Evolutionary conservation across 331 rosid genomes (phyloP).

Genomic region (Erythrophleum ivorense): DNA sequence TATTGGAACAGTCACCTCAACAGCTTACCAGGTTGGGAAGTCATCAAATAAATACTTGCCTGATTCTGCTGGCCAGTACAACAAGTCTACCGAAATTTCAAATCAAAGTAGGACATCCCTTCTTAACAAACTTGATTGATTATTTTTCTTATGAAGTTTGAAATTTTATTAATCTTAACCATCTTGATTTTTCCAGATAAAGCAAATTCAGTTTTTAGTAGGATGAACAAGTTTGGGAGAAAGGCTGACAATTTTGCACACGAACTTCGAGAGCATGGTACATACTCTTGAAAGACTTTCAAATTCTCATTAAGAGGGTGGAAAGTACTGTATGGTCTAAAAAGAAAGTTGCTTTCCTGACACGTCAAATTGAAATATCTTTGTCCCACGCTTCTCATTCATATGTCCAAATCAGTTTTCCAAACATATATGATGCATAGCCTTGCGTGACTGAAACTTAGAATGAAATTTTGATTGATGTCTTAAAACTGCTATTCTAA

Average conservation of each 20-base stretch:
- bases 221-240: conserved; percentile 53
- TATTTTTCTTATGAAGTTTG: not conserved
- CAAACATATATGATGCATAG: not conserved
- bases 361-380: no score
- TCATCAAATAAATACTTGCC: conserved; percentile 43
- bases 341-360: no score
- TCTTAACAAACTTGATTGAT: not conserved
- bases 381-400: not conserved
- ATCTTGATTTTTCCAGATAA: conserved; percentile 38
- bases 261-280: conserved; percentile 55
- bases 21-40: conserved; percentile 37
- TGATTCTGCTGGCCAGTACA: conserved; percentile 34
- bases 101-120: conserved; percentile 37
- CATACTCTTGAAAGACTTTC: not conserved
- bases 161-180: not conserved
- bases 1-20: conserved; percentile 35
- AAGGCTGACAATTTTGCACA: conserved; percentile 51
- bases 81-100: conserved; percentile 14
- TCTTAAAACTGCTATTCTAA: conserved; percentile 14
- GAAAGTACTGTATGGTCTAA: not conserved
- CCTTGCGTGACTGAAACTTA: not conserved
- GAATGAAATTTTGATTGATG: not conserved
- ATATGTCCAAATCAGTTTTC: not conserved
- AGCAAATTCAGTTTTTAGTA: conserved; percentile 41
- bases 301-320: not conserved